Evolutionary conservation across 2,329 filamentous ascomycete genomes (phyloP).

Genomic region (Diaporthe citrichinensis): DNA sequence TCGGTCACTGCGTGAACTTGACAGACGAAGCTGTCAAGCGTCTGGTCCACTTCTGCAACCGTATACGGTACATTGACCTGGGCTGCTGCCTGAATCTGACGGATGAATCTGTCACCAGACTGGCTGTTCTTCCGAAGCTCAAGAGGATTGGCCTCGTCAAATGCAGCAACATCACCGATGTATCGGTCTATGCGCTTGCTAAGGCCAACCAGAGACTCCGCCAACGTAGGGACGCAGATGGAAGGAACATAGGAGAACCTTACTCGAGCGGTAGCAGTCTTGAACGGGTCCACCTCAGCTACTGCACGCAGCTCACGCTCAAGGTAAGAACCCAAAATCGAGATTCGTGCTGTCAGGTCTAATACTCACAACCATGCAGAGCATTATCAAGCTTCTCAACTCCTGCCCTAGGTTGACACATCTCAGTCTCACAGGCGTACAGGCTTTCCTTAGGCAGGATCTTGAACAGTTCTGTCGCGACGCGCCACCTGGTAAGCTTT

Average conservation of each 20-base stretch:
- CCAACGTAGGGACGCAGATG: conserved; percentile 63
- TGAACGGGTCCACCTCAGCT: conserved; percentile 95
- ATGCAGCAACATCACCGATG: conserved; percentile 90
- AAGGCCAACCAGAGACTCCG: conserved; percentile 72
- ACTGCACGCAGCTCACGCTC: conserved; percentile 88
- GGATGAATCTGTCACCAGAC: conserved; percentile 85
- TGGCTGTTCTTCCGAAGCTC: conserved; percentile 91
- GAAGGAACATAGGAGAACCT: conserved; percentile 63
- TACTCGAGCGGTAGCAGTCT: conserved; percentile 75
- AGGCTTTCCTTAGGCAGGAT: conserved; percentile 89
- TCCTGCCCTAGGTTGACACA: conserved; percentile 94
- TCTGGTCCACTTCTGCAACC: conserved; percentile 87
- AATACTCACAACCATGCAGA: conserved; percentile 67
- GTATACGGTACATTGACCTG: conserved; percentile 96
- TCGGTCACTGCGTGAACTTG: conserved; percentile 93
- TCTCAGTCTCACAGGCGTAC: conserved; percentile 92
- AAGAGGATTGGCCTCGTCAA: conserved; percentile 97
- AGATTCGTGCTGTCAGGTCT: not conserved
- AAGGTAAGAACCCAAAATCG: conserved; percentile 68
- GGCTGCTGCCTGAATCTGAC: conserved; percentile 95
- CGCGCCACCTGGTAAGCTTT: conserved; percentile 77
- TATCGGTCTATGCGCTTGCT: conserved; percentile 87
- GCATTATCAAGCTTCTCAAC: conserved; percentile 90
- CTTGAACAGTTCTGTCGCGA: conserved; percentile 88
- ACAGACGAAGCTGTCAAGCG: conserved; percentile 90